These are phyloP conservation scores for Asterella californica DNA, from an alignment of 225 moss, liverwort and hornwort species.

Conservation along the genomic window DNA sequence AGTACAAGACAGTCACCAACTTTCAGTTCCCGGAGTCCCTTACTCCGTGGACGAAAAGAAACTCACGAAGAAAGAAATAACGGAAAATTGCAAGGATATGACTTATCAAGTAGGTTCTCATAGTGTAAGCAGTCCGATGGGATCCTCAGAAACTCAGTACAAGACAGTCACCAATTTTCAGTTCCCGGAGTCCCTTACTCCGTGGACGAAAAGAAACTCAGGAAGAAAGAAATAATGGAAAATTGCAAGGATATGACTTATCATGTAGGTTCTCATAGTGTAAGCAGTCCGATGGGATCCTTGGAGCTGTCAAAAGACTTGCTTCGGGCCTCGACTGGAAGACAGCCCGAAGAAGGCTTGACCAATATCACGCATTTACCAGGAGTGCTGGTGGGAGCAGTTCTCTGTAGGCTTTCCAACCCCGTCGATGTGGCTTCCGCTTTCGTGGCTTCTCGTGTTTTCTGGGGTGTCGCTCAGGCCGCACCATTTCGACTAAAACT, in stretches of 20 bases:
- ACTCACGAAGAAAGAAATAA: conserved; percentile 1
- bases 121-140: neutral
- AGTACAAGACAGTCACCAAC: neutral
- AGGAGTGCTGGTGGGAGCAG: conserved; percentile 53
- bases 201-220: neutral
- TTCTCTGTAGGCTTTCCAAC: conserved; percentile 55
- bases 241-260: conserved; percentile 3
- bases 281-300: neutral
- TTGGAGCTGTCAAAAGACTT: conserved; percentile 39
- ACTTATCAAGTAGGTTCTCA: conserved; percentile 18
- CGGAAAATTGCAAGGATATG: conserved; percentile 12
- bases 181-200: conserved; percentile 5
- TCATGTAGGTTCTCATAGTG: conserved; percentile 12
- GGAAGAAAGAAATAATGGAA: conserved; percentile 10
- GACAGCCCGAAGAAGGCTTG: conserved; percentile 27
- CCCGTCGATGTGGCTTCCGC: conserved; percentile 69
- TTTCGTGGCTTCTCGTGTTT: conserved; percentile 58
- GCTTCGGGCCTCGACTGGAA: conserved; percentile 29
- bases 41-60: neutral
- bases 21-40: conserved; percentile 5
- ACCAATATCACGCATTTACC: conserved; percentile 73
- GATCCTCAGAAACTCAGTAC: neutral
- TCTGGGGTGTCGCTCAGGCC: conserved; percentile 52
- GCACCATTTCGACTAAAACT: conserved; percentile 68
- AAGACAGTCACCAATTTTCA: neutral